Evolutionary conservation across 73 alveolate species (phyloP).

Genomic region (Paramecium biaurelia): DNA sequence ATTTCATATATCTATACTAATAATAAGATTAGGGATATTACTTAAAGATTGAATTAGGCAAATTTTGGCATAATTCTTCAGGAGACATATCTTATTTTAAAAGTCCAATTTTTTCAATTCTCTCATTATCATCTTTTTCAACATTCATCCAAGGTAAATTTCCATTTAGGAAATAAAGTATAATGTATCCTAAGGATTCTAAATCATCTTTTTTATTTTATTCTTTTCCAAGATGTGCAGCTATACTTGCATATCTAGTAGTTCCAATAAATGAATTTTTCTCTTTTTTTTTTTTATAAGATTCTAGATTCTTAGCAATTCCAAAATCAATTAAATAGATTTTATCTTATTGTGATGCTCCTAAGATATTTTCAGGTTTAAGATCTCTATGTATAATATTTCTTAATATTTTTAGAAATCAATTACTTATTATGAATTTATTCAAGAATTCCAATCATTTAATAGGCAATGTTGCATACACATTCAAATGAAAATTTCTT

Average conservation of each 20-base stretch:
- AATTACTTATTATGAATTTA: conserved; percentile 24
- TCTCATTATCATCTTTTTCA: conserved; percentile 24
- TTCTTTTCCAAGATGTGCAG: conserved; percentile 74
- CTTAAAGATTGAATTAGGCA: conserved; percentile 2
- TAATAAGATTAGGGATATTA: neutral
- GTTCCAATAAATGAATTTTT: conserved; percentile 70
- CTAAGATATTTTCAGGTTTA: conserved; percentile 38
- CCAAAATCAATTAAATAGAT: conserved; percentile 29
- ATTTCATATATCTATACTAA: conserved; percentile 34
- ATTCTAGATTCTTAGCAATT: conserved; percentile 59
- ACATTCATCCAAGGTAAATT: conserved; percentile 73
- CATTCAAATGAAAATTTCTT: conserved; percentile 20
- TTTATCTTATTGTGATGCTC: neutral
- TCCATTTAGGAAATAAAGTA: conserved; percentile 63
- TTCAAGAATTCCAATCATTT: neutral
- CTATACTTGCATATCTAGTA: conserved; percentile 71
- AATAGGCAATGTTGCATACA: neutral
- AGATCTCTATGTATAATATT: conserved; percentile 43
- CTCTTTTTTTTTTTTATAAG: conserved; percentile 30
- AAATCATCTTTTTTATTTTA: conserved; percentile 75
- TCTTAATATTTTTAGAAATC: neutral
- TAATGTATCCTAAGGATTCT: conserved; percentile 74
- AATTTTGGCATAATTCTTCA: conserved; percentile 47
- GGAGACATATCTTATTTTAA: conserved; percentile 14
- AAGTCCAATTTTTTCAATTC: conserved; percentile 48